phyloP scores from a whole-genome alignment of 2,329 filamentous ascomycete genomes.

The Exutisphaerella laricina region DNA sequence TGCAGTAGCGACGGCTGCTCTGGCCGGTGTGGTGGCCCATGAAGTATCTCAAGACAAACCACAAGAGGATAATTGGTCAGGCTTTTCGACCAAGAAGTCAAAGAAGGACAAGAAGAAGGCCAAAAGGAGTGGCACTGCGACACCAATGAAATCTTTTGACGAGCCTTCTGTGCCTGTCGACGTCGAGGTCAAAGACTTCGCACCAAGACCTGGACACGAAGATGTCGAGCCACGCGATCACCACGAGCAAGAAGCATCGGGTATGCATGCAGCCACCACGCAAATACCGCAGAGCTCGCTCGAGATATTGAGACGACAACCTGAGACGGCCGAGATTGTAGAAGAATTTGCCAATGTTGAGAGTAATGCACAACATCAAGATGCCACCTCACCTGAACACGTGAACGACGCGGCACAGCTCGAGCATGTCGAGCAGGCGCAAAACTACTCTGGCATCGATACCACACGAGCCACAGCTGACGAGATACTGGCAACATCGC shows the following conservation, averaged over 20 bases:
- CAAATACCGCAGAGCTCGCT: neutral
- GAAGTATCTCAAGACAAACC: conserved; percentile 2
- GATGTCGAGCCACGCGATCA: neutral
- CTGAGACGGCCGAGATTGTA: neutral
- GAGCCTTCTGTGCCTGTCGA: conserved; percentile 4
- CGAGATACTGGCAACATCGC: neutral
- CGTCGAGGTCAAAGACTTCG: conserved; percentile 4
- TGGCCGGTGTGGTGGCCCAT: conserved; percentile 7
- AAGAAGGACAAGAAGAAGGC: conserved; percentile 43
- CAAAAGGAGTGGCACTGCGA: conserved; percentile 19
- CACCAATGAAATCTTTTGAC: conserved; percentile 3
- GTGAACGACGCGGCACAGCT: neutral
- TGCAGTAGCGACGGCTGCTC: conserved; percentile 10
- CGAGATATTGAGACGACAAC: neutral
- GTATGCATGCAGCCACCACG: neutral
- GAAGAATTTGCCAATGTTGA: neutral
- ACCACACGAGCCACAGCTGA: neutral
- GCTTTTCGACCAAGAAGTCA: conserved; percentile 29
- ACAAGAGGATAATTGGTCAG: conserved; percentile 20
- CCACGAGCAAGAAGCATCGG: neutral
- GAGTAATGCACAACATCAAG: too few relatives aligned
- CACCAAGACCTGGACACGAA: neutral
- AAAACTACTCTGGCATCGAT: neutral
- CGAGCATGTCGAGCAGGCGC: too few relatives aligned
- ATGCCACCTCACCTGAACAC: too few relatives aligned